Evolutionary conservation across 1,284 basidiomycete species (phyloP), one percentile per base, ranked within the genome.

Genomic region (Trichosporon asahii): DNA sequence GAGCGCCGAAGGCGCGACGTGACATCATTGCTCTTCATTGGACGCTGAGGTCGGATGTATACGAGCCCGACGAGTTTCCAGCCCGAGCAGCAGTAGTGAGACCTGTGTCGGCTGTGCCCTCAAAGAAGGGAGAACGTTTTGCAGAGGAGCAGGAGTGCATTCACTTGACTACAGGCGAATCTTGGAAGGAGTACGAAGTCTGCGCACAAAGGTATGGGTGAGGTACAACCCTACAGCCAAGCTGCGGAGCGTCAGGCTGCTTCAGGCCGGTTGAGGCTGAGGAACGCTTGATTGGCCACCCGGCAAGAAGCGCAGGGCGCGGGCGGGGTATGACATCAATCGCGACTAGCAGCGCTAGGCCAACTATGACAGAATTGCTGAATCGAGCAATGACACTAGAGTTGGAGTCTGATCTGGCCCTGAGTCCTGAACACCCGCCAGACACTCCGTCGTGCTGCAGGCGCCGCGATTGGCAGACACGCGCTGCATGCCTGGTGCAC

Each of bases 321-420:
- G 15, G 18, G 33, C 27, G 18, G 57, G 57, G 57, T 61, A 61
- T 61, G 57, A 61, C 57, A 61, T 61, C 57, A 61, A 61, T n/a
- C 57, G 27, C 57, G 18, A 61, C 57, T 31, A 31, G 27, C 18
- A 31, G 14, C 57, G 57, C 57, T 61, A 33, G 29, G 15, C 27
- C 15, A 31, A 60, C 29, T 31, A 18, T 61, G 9, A 31, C 27
- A 31, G 57, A 61, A n/a, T 31, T 61, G 29, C 57, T 61, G 57
- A 61, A 61, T 61, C 57, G 29, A 33, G 57, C 29, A 61, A 61
- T 31, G 18, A 25, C 27, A 31, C 55, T 61, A 29, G 29, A 31
- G 57, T 61, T 61, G 57, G 57, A 61, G 57, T 61, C 27, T 60
- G 55, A 31, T 31, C 55, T 60, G 12, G 55, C 55, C 27, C 55